phyloP scores from a whole-genome alignment of 1,139 yeast genomes.

The Yarrowia galli region DNA sequence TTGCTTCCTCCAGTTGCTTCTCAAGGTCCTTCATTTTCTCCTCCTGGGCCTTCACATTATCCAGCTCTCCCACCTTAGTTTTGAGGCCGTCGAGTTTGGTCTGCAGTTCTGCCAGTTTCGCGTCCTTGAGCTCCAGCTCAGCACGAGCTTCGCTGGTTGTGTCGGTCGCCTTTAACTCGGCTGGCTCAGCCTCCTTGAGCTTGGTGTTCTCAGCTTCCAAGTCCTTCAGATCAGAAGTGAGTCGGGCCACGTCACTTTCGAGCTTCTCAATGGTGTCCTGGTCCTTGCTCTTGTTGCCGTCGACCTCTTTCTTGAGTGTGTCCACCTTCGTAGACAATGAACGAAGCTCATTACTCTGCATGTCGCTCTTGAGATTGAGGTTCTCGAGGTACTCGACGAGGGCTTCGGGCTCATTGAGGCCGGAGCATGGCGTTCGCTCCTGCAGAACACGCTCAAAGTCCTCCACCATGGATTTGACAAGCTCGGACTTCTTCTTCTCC shows the following conservation, averaged over 20 bases:
- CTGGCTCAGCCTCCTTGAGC: slow-evolving; percentile 37
- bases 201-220: slow-evolving; percentile 37
- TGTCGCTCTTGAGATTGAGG: slow-evolving; percentile 64
- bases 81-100: slow-evolving; percentile 23
- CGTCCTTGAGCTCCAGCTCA: slow-evolving; percentile 40
- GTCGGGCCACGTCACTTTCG: slow-evolving; percentile 39
- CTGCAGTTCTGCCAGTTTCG: slow-evolving; percentile 36
- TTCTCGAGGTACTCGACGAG: slow-evolving; percentile 75
- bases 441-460: slow-evolving; percentile 73
- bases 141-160: slow-evolving; percentile 36
- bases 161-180: slow-evolving; percentile 40
- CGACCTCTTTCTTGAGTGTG: slow-evolving; percentile 43
- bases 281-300: slow-evolving; percentile 38
- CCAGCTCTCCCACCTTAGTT: slow-evolving; percentile 39
- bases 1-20: slow-evolving; percentile 31
- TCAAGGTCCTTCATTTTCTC: slow-evolving; percentile 33
- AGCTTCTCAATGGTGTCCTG: slow-evolving; percentile 40
- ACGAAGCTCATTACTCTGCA: slow-evolving; percentile 64
- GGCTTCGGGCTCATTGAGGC: slow-evolving; percentile 72
- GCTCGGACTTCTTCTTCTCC: slow-evolving; percentile 73
- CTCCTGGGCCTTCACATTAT: slow-evolving; percentile 36
- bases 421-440: slow-evolving; percentile 82
- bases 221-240: slow-evolving; percentile 23
- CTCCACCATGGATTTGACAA: slow-evolving; percentile 62
- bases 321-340: slow-evolving; percentile 54